Conservation (phyloP, 768 basidiomycete genomes). For the Tylopilus intermedius region DNA sequence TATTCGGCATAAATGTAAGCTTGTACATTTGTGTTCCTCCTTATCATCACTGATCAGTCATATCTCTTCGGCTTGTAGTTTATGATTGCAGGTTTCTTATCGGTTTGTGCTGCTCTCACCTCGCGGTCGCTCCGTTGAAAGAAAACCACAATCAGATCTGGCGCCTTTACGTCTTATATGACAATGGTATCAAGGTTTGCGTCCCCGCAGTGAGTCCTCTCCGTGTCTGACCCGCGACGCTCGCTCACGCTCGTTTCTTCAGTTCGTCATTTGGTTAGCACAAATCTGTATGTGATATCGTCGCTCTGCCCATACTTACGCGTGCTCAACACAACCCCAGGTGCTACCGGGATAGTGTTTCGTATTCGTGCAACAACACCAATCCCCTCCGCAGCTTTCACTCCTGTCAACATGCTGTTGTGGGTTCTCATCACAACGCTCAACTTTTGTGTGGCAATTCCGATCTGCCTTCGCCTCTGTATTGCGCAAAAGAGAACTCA, state of each 20-base stretch:
- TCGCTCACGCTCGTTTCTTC: background rate
- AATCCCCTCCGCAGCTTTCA: background rate
- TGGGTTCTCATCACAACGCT: conserved; percentile 14
- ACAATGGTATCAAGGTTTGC: conserved; percentile 8
- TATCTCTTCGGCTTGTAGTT: conserved; percentile 8
- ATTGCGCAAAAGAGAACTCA: conserved; percentile 7
- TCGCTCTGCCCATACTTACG: background rate
- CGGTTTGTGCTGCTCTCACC: conserved; percentile 11
- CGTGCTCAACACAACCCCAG: conserved; percentile 4
- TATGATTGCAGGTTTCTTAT: conserved; percentile 9
- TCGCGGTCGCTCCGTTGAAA: background rate
- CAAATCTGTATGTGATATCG: conserved; percentile 13
- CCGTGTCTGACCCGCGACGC: background rate
- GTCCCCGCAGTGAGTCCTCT: conserved; percentile 14
- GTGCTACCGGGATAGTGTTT: background rate
- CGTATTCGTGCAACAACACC: background rate
- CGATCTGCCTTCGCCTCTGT: conserved; percentile 16
- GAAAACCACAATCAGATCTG: conserved; percentile 11
- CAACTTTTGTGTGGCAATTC: conserved; percentile 13
- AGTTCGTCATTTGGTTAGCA: conserved; percentile 19
- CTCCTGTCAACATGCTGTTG: background rate
- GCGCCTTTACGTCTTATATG: conserved; percentile 22
- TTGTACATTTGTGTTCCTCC: background rate
- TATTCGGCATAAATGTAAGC: conserved; percentile 14
- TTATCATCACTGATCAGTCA: background rate